Percentiles rank a stretch among this genome's conserved stretches.
phyloP scores from a whole-genome alignment of 495 filamentous ascomycete species.

The Tricharina praecox region DNA sequence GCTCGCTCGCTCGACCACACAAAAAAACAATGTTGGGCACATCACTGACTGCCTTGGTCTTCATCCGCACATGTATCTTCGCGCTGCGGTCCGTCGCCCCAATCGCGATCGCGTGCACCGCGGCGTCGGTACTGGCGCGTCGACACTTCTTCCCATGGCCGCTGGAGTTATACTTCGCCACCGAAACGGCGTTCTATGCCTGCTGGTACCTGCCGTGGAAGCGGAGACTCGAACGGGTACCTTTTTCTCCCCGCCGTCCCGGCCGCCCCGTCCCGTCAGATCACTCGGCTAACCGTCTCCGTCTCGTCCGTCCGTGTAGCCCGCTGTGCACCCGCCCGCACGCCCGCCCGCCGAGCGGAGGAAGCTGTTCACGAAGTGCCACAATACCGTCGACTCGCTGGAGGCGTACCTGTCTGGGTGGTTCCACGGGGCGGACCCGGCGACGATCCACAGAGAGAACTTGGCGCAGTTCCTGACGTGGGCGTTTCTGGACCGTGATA shows the following conservation, averaged over 20 bases:
- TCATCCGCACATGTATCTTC: constrained; percentile 36
- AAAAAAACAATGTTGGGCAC: constrained; percentile 30
- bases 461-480: constrained; percentile 47
- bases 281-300: too few relatives aligned
- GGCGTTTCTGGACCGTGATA: constrained; percentile 39
- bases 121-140: constrained; percentile 26
- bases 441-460: constrained; percentile 47
- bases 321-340: constrained; percentile 37
- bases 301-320: too few relatives aligned
- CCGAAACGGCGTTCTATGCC: constrained; percentile 39
- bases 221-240: constrained; percentile 2
- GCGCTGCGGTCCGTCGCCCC: constrained; percentile 37
- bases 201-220: constrained; percentile 37
- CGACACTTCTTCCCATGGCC: constrained; percentile 17
- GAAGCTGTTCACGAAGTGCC: constrained; percentile 39
- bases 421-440: constrained; percentile 43
- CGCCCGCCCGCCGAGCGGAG: constrained; percentile 29
- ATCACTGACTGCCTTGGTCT: constrained; percentile 25
- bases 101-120: constrained; percentile 34
- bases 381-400: constrained; percentile 36
- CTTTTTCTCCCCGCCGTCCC: too few relatives aligned
- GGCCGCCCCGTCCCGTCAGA: too few relatives aligned
- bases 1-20: too few relatives aligned
- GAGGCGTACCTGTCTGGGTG: constrained; percentile 43
- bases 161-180: constrained; percentile 27